phyloP scores from a whole-genome alignment of 225 moss, liverwort and hornwort genomes.

The Bryoerythrophyllum caledonicum region DNA sequence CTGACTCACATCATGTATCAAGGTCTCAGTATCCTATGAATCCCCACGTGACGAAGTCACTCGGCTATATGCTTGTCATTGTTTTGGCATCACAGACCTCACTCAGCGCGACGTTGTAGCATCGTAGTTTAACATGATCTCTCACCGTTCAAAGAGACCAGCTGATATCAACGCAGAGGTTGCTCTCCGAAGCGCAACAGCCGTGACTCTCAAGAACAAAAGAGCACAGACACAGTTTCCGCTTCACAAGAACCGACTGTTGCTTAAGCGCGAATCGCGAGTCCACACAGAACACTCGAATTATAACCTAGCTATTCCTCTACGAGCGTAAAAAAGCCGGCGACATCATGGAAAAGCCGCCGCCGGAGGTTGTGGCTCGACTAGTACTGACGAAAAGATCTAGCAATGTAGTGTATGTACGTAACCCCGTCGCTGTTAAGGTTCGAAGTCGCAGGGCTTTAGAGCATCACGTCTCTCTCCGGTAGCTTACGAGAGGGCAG shows the following conservation, averaged over 20 bases:
- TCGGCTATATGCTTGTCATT: conserved; percentile 30
- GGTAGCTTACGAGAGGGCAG: conserved; percentile 11
- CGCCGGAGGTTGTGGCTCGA: neutral
- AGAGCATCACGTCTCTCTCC: conserved; percentile 42
- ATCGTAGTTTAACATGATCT: conserved; percentile 7
- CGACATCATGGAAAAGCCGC: no score
- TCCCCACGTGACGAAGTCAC: conserved; percentile 25
- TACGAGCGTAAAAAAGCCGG: neutral
- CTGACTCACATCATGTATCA: neutral
- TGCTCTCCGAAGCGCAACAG: neutral
- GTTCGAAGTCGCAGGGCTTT: conserved; percentile 48
- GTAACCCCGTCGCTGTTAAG: conserved; percentile 45
- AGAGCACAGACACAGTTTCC: neutral
- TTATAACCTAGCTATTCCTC: neutral
- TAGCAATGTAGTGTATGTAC: conserved; percentile 30
- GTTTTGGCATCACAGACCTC: conserved; percentile 14
- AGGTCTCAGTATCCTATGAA: conserved; percentile 24
- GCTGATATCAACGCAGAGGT: conserved; percentile 6
- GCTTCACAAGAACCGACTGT: neutral
- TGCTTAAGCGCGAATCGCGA: neutral
- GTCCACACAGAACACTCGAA: neutral
- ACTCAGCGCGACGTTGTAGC: neutral
- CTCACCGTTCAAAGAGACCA: neutral
- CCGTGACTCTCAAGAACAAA: neutral
- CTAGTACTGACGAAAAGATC: no score